Evolutionary conservation across 768 basidiomycete genomes (phyloP), one percentile per base, ranked within the genome.

Genomic region (Agaricus subrufescens): DNA sequence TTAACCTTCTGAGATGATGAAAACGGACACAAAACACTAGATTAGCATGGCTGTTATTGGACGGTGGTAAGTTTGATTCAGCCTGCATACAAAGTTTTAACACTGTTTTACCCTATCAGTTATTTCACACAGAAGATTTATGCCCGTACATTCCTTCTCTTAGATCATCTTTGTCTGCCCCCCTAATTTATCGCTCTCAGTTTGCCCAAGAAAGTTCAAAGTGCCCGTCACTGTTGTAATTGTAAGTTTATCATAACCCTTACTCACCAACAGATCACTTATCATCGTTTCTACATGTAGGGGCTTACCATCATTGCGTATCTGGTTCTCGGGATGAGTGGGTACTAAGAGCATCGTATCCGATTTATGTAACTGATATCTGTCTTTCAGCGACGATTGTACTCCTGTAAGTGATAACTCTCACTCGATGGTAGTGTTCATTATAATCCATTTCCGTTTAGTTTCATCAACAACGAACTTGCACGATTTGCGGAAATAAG

Each of bases 311-410:
- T 72, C 11, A 11, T 69, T 7, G 65, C 61, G 4, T 69, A 71
- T 54, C 63, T 72, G 57, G 69, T 60, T 1, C 75, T 77, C 54
- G 75, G 75, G 46, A 58, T 74, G 7, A 73, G 75, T 73, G 58
- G 42, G 65, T 57, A 2, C 4, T 27, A 19, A 19, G 19, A 19
- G 15, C 3, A 11, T 3, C 34, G 11, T 11, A 26, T 27, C 15
- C 14, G 12, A 25, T 49, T 34, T 34, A 34, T 34, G 4, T 39
- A 8, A 53, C 43, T 44, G 12, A 34, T 25, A 30, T 43, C 48
- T 19, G 38, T 2, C 29, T 34, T 46, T 10, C 54, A 74, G 73
- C 69, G 62, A 73, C 72, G 19, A 68, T 73, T 29, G 62, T 60
- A 4, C 70, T 69, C 47, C 56, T 69, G 67, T 72, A 40, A 52